Evolutionary conservation across 176 grass and related monocot genomes (phyloP), one percentile per base, ranked within the genome.

Genomic region (Panicum miliaceum): DNA sequence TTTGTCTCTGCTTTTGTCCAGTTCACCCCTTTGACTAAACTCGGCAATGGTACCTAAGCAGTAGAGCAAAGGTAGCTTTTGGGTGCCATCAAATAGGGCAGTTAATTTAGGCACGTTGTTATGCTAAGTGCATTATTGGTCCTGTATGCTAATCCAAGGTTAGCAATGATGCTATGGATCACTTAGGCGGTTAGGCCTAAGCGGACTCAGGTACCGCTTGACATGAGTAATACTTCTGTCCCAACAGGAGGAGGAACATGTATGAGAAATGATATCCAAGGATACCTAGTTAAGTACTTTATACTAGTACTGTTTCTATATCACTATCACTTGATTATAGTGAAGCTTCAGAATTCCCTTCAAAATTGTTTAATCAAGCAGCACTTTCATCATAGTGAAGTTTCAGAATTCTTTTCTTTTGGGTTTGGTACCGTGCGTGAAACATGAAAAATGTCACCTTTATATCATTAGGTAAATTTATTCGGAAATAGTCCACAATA

Each of bases 1-100:
- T 22, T 32, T 82, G 71, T 82, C 71, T 40, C 47, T 73, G 48
- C 79, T 78, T 86, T 90, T 79, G 67, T 83, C 80, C 19, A 23
- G 67, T 58, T 90, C 74, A 74, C 58, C 79, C 74, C 26, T 74
- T 79, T 83, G 79, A 79, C 67, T 11, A 78, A 45, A 26, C n/a
- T 40, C 68, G 72, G 4, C 56, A 58, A 4, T 25, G n/a, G 14
- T 7, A 27, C 78, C 53, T 62, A 77, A 77, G 36, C 1, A n/a
- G 56, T 34, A 78, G 76, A 23, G 61, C 12, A 59, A 53, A 68
- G 40, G 60, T 60, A 75, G 72, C 78, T 78, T 72, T 86, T 58
- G 37, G 79, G 73, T 18, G 83, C 64, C 15, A 65, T 82, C 77
- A 18, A 81, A 45, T 71, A 47, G 26, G 27, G 38, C 43, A 48